Conservation (phyloP, 1,284 basidiomycete species). For the Boletus smithii region DNA sequence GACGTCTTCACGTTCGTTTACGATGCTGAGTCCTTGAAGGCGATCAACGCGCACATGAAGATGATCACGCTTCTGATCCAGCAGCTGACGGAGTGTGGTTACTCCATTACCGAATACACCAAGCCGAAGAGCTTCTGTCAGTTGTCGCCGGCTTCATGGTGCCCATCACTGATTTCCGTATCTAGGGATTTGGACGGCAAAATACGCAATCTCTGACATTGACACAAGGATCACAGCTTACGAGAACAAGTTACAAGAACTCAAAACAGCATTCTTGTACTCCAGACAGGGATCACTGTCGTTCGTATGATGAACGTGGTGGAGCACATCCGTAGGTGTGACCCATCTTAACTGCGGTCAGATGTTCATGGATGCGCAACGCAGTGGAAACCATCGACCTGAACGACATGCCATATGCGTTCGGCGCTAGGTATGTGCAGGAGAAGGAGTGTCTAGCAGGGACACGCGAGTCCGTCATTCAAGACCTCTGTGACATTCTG, state of each 20-base stretch:
- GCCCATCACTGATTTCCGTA: not conserved
- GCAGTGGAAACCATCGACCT: not conserved
- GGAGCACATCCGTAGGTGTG: not conserved
- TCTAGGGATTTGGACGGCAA: not conserved
- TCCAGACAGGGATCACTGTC: not conserved
- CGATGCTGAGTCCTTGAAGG: not conserved
- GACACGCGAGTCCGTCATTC: not conserved
- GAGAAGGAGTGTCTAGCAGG: not conserved
- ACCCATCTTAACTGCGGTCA: not conserved
- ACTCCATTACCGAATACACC: conserved; percentile 1
- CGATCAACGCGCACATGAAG: not conserved
- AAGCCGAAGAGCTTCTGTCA: not conserved
- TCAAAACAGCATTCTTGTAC: not conserved
- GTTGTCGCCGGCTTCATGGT: not conserved
- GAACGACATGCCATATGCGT: not conserved
- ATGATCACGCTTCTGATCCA: not conserved
- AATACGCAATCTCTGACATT: not conserved
- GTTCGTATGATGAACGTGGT: not conserved
- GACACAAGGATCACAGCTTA: not conserved
- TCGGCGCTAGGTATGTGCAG: not conserved
- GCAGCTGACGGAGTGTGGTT: conserved; percentile 1
- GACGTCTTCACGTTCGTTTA: not conserved
- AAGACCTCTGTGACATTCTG: not conserved
- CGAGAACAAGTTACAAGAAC: not conserved
- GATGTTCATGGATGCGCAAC: not conserved